Base-by-base conservation (phyloP, 225 moss, liverwort and hornwort species). In the Takakia lepidozioides region DNA sequence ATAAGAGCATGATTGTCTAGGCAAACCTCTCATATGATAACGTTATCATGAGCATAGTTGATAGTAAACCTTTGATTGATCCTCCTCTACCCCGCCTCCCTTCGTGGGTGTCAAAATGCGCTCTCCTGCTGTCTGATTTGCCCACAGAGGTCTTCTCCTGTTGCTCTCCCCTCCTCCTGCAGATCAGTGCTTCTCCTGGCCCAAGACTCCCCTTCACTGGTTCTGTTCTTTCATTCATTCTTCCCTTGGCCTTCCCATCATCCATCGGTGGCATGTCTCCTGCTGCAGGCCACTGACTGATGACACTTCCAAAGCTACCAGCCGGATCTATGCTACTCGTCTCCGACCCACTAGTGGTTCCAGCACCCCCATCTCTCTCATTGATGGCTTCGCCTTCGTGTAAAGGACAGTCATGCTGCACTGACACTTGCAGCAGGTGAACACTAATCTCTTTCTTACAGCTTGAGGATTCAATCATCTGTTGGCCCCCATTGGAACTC, bases 91-190 rank as follows among this genome's bases (percentile, higher is more conserved):
- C 72, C 7, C 11, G 8, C 7, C 7, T 32, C 27, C 64, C 72
- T 47, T 72, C 72, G 21, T 68, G 72, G 57, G 68, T 68, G n/a
- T 77, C 77, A 58, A n/a, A n/a, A n/a, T n/a, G n/a, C n/a, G n/a
- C n/a, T n/a, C n/a, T 77, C 68, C 51, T 44, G 64, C 43, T 72
- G 61, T n/a, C 68, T 53, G 18, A 67, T 63, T 17, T 72, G 77
- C 44, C 72, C 55, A 19, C 68, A 54, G 64, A 72, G 72, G 41
- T 77, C 77, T 43, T 77, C 77, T 29, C 77, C 77, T 61, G 8
- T 11, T 11, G 7, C 11, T 32, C 32, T 6, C 7, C 7, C 8
- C 32, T 32, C 11, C 32, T 6, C 7, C 32, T n/a, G n/a, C n/a
- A n/a, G n/a, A n/a, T n/a, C n/a, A n/a, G n/a, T 32, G 32, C 7